Evolutionary conservation across 208 protist species (phyloP).

Genomic region (Leishmania martiniquensis): DNA sequence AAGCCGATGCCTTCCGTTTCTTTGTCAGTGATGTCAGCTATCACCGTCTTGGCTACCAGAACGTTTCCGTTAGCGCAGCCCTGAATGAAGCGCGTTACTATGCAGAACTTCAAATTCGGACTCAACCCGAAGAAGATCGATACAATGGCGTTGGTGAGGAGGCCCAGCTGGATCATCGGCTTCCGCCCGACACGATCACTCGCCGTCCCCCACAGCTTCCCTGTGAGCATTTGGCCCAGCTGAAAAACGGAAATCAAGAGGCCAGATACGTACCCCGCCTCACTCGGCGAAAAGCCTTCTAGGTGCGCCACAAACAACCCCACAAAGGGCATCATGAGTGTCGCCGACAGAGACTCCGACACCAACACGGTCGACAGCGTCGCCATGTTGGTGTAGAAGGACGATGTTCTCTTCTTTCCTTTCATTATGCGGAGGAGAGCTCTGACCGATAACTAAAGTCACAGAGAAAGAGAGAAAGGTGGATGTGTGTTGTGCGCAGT

Average conservation of each 20-base stretch:
- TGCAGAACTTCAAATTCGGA: constrained; percentile 48
- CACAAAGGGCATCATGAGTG: constrained; percentile 57
- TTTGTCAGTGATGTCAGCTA: constrained; percentile 79
- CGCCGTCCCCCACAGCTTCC: constrained; percentile 51
- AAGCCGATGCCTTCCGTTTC: constrained; percentile 90
- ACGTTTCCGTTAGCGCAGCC: constrained; percentile 80
- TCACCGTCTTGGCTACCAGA: constrained; percentile 76
- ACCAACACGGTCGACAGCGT: constrained; percentile 48
- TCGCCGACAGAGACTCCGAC: constrained; percentile 54
- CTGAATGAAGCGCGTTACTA: constrained; percentile 70
- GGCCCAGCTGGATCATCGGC: constrained; percentile 51
- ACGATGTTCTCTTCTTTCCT: background rate
- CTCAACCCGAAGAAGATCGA: constrained; percentile 73
- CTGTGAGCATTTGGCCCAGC: constrained; percentile 51
- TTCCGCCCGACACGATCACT: constrained; percentile 53
- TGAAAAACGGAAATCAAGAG: constrained; percentile 52
- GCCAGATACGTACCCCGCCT: constrained; percentile 61
- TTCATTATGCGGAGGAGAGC: background rate
- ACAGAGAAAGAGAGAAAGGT: background rate
- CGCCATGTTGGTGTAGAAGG: constrained; percentile 38
- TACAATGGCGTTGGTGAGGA: constrained; percentile 51
- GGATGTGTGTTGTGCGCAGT: background rate
- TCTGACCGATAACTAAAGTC: background rate
- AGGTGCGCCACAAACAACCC: constrained; percentile 54
- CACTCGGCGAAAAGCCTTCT: constrained; percentile 32